phyloP scores from a whole-genome alignment of 2,329 filamentous ascomycete genomes.

The Colletotrichum salicis region DNA sequence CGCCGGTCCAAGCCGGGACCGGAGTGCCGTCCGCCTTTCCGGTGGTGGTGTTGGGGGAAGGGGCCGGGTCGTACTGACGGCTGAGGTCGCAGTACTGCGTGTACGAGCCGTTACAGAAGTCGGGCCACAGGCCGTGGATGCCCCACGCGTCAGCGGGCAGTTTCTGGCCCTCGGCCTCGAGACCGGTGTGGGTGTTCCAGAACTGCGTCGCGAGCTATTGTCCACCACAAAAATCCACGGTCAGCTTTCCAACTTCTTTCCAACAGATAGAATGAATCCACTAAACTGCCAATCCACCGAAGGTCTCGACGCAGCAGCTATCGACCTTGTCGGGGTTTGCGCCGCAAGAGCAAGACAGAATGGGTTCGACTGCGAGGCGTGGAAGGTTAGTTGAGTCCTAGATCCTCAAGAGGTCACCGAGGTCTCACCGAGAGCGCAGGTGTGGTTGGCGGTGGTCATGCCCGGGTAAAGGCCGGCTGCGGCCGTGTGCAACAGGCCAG shows the following conservation, averaged over 20 bases:
- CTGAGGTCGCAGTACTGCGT: conserved; percentile 75
- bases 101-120: conserved; percentile 64
- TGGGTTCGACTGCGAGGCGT: conserved; percentile 39
- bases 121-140: conserved; percentile 69
- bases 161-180: conserved; percentile 66
- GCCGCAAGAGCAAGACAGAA: conserved; percentile 60
- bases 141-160: conserved; percentile 68
- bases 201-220: conserved; percentile 67
- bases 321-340: conserved; percentile 61
- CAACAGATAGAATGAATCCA: background rate
- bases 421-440: conserved; percentile 59
- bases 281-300: conserved; percentile 65
- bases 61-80: conserved; percentile 72
- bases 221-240: background rate
- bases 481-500: conserved; percentile 43
- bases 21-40: conserved; percentile 61
- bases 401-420: background rate
- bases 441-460: conserved; percentile 65
- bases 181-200: conserved; percentile 73
- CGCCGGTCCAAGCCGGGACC: conserved; percentile 68
- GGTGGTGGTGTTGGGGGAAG: conserved; percentile 72
- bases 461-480: conserved; percentile 53
- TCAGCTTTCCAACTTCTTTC: background rate
- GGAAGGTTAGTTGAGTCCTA: background rate
- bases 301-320: conserved; percentile 74